Evolutionary conservation across 2,329 filamentous ascomycete species (phyloP).

Genomic region (Fusarium verticillioides): DNA sequence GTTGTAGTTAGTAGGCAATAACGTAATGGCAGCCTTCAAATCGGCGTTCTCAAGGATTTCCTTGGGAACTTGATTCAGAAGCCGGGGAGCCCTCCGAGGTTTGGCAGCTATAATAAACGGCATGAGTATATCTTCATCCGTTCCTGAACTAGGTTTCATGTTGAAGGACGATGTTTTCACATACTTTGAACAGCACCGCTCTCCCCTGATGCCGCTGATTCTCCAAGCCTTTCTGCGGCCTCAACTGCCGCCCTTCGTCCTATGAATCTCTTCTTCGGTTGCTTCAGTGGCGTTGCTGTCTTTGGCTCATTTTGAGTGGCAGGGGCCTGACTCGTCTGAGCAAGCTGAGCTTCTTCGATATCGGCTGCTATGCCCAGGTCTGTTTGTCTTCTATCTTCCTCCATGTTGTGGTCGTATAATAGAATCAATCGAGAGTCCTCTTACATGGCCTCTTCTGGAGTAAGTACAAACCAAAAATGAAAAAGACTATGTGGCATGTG

Average conservation of each 20-base stretch:
- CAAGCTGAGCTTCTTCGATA: slow-evolving; percentile 62
- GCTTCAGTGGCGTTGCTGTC: slow-evolving; percentile 63
- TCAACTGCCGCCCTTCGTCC: slow-evolving; percentile 80
- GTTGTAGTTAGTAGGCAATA: slow-evolving; percentile 95
- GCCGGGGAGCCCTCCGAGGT: slow-evolving; percentile 77
- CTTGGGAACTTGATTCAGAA: slow-evolving; percentile 90
- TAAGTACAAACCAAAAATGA: background rate
- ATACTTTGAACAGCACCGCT: slow-evolving; percentile 63
- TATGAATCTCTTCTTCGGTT: slow-evolving; percentile 93
- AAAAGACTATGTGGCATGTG: slow-evolving; percentile 38
- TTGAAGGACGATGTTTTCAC: slow-evolving; percentile 27
- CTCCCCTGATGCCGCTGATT: slow-evolving; percentile 39
- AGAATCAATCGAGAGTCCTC: background rate
- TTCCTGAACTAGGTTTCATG: background rate
- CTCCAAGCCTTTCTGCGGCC: slow-evolving; percentile 60
- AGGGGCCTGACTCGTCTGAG: slow-evolving; percentile 46
- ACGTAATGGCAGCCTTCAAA: slow-evolving; percentile 85
- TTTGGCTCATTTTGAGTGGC: slow-evolving; percentile 23
- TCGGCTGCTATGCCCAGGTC: slow-evolving; percentile 77
- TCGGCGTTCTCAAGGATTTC: slow-evolving; percentile 87
- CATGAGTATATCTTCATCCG: slow-evolving; percentile 27
- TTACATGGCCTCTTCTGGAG: background rate
- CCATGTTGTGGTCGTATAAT: slow-evolving; percentile 62
- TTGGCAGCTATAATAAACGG: slow-evolving; percentile 67
- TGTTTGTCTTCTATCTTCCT: slow-evolving; percentile 76